Base-by-base conservation (phyloP, 164 flowering plant species). In the Amborella trichopoda region DNA sequence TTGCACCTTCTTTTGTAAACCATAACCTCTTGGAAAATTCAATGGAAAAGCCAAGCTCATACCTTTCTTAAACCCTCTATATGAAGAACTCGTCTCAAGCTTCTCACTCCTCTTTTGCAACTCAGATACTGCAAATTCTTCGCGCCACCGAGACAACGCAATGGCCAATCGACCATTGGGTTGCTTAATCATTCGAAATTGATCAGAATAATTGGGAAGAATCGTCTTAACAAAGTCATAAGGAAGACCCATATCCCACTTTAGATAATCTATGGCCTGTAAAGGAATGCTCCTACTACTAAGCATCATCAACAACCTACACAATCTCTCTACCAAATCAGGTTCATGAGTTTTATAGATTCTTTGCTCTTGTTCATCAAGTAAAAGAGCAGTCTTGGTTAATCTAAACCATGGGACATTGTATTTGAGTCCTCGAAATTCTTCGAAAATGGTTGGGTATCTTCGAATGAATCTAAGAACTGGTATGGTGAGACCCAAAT, bases 21-120 rank as follows among this genome's bases (percentile, higher is more conserved):
- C 96, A 56, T 87, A 91, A 10, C 96, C 88, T 54, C 78, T 68
- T 0, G 99, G 99, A 54, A 83, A 91, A 49, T 64, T 84, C 90
- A 87, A 69, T 0, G 90, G 88, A 57, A 87, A 91, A 6, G 72
- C 67, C 60, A 91, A 44, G 0, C 73, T 56, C 1, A 72, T 53
- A 6, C 89, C 87, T 41, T 66, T 77, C 65, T 73, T 81, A 50
- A 81, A 81, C 5, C 73, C 47, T 42, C 80, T 50, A 56, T 78
- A 81, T 14, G 24, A 20, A 39, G 42, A 10, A 23, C 23, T 14
- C n/a, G 25, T 23, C 58, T 48, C 72, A 43, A 61, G 58, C 20
- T 23, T 39, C 71, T 90, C 87, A 39, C 68, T 64, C 16, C 63
- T 68, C 66, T 62, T 75, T 58, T 87, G 75, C 74, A 91, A 59